Percentiles rank a stretch among this genome's conserved stretches.
phyloP scores from a whole-genome alignment of 331 rosid species.

The Quercus phellos region DNA sequence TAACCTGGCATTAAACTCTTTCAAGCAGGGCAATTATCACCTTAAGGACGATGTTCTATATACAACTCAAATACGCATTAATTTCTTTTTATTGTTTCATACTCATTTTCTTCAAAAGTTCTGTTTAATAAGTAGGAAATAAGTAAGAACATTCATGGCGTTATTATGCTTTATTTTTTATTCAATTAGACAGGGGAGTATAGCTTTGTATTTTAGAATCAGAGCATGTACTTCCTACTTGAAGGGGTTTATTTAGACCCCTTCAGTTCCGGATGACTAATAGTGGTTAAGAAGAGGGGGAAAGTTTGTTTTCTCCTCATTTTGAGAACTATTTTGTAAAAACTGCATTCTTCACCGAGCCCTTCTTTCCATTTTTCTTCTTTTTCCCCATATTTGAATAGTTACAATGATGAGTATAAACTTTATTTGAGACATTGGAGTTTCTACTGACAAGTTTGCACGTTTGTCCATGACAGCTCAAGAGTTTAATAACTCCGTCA shows the following conservation, averaged over 20 bases:
- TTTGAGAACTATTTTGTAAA: background rate
- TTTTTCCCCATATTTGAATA: background rate
- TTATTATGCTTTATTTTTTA: background rate
- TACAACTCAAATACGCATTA: too few species aligned
- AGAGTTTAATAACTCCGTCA: conserved; percentile 20
- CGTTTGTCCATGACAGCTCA: conserved; percentile 22
- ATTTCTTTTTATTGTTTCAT: too few species aligned
- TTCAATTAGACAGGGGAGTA: background rate
- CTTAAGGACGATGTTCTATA: too few species aligned
- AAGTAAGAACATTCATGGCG: too few species aligned
- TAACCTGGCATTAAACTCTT: too few species aligned
- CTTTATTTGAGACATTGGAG: background rate
- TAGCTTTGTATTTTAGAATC: background rate
- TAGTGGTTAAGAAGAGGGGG: background rate
- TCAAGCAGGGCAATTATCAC: too few species aligned
- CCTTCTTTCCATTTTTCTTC: background rate
- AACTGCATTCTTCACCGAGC: background rate
- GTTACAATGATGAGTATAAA: background rate
- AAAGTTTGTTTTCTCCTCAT: background rate
- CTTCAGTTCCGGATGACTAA: background rate
- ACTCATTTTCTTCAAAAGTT: too few species aligned
- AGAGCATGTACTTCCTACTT: background rate
- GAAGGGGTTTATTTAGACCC: background rate
- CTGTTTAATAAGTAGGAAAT: too few species aligned
- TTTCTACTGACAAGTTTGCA: conserved; percentile 1